These are phyloP conservation scores for Entomortierella beljakovae DNA, from an alignment of 192 early-diverging fungal species.

Conservation along the genomic window DNA sequence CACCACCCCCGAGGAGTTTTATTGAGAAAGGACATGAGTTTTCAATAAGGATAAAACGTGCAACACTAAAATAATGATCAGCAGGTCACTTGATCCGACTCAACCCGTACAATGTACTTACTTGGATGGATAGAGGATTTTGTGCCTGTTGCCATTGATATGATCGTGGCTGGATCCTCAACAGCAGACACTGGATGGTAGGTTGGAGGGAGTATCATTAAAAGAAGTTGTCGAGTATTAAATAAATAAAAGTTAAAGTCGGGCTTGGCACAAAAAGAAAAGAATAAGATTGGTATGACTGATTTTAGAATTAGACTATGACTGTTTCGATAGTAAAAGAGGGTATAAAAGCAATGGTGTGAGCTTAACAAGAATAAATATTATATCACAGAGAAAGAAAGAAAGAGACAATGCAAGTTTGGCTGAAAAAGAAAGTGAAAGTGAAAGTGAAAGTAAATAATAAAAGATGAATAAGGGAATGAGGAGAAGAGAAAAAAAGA, in stretches of 20 bases:
- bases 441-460: slow-evolving; percentile 3
- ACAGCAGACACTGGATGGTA: slow-evolving; percentile 2
- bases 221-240: no score
- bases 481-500: background rate
- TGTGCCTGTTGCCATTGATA: background rate
- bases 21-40: background rate
- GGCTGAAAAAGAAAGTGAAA: background rate
- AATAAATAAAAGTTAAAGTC: no score
- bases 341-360: no score
- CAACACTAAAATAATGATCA: no score
- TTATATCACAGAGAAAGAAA: no score
- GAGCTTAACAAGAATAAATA: no score
- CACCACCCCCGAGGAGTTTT: background rate
- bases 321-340: no score
- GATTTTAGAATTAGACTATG: no score
- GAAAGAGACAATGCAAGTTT: no score
- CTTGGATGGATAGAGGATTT: background rate
- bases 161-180: background rate
- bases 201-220: background rate
- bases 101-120: background rate
- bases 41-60: background rate
- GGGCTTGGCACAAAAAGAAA: no score
- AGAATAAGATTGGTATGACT: no score
- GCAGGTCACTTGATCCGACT: no score
- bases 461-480: background rate